Base-by-base conservation (phyloP, 371 early-diverging fungal genomes). In the Mucor piriformis region DNA sequence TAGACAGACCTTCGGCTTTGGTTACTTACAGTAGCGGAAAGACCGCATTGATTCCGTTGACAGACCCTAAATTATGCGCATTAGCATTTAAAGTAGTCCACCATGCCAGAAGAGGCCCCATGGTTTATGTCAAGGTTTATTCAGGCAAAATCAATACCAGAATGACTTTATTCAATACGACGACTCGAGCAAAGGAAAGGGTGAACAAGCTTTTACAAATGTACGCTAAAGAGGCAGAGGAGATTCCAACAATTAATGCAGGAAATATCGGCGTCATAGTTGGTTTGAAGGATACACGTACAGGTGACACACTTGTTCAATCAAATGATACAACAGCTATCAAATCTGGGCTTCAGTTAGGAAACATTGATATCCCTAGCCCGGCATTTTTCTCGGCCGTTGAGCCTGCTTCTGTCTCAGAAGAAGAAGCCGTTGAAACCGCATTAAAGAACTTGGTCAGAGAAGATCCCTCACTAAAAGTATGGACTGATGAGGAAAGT, bases 51-150 rank as follows among this genome's bases (percentile, higher is more conserved):
- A 69, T 69, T 44, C 77, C 67, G 5, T 59, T 77, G 32, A 43
- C 75, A 15, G 83, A 85, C 21, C 83, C 70, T 1, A 70, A 83
- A 8, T 69, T 95, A 11, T 90, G 87, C 57, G 97, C 96, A 0
- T 75, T 98, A 62, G 98, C 96, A 0, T 97, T 97, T 77, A 98
- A 98, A 58, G 95, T 98, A 0, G 78, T 90, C 0, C 88, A 92
- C 49, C 95, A 97, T 66, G 64, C 83, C 6, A 82, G 86, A 52
- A 85, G 94, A 16, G 98, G 98, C 2, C 85, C 92, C 4, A 72
- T 97, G 78, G 94, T 95, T 1, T 98, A 91, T 74, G 91, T 97
- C n/a, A 83, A 96, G 8, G 92, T 96, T 1, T 98, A 97, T 66
- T 86, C 94, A 0, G 98, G 94, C 24, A 73, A 82, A 20, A 59